phyloP scores from a whole-genome alignment of 805 yeast genomes.

The Limtongozyma cylindracea region DNA sequence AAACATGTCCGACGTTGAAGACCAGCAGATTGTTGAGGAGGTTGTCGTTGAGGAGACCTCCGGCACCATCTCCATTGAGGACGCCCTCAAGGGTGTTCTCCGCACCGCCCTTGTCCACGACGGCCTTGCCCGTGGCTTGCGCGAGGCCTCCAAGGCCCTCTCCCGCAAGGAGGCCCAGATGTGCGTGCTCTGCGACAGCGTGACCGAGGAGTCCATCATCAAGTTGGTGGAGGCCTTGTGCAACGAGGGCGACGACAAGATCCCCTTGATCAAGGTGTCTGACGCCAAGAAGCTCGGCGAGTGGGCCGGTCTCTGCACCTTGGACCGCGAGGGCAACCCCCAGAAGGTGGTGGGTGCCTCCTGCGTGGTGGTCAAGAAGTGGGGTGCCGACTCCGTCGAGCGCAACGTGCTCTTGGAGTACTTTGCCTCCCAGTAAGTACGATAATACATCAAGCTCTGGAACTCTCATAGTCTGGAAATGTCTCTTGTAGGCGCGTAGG shows the following conservation, averaged over 20 bases:
- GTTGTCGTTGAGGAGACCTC: slow-evolving; percentile 69
- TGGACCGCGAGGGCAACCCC: slow-evolving; percentile 99
- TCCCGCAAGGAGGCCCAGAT: slow-evolving; percentile 95
- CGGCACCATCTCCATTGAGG: slow-evolving; percentile 86
- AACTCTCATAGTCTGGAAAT: too few relatives aligned
- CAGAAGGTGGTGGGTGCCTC: slow-evolving; percentile 99
- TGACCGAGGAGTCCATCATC: slow-evolving; percentile 90
- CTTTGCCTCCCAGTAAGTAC: slow-evolving; percentile 82
- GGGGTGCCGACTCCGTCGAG: slow-evolving; percentile 99
- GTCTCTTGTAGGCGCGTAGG: too few relatives aligned
- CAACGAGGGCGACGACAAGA: slow-evolving; percentile 89
- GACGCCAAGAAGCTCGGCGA: slow-evolving; percentile 99
- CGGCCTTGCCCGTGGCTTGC: slow-evolving; percentile 99
- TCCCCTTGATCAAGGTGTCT: slow-evolving; percentile 96
- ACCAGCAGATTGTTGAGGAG: slow-evolving; percentile 61
- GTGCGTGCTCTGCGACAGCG: slow-evolving; percentile 93
- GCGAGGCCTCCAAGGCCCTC: slow-evolving; percentile 98
- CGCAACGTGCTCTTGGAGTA: slow-evolving; percentile 89
- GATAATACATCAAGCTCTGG: too few relatives aligned
- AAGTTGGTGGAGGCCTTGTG: slow-evolving; percentile 98
- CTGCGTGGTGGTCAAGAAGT: slow-evolving; percentile 97
- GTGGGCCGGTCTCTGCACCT: slow-evolving; percentile 99
- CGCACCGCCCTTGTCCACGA: slow-evolving; percentile 96
- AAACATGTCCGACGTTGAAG: slow-evolving; percentile 85
- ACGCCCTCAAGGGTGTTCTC: slow-evolving; percentile 92